Conservation (phyloP, 495 filamentous ascomycete genomes). For the Haplographium delicatum region DNA sequence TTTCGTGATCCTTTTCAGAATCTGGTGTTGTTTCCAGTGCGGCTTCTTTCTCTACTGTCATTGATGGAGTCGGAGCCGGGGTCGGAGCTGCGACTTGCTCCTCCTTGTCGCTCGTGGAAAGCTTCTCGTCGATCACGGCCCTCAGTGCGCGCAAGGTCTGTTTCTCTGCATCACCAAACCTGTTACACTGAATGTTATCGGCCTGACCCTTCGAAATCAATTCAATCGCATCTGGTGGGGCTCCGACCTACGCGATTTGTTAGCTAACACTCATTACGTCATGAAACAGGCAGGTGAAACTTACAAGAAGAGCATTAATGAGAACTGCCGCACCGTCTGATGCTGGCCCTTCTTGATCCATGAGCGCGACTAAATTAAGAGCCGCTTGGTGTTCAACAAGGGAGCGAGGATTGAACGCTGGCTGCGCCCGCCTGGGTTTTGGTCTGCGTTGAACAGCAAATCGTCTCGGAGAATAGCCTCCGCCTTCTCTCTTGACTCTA, state of each 20-base stretch:
- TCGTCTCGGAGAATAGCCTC: slow-evolving; percentile 7
- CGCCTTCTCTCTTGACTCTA: background rate
- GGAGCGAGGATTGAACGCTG: slow-evolving; percentile 4
- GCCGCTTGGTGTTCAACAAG: slow-evolving; percentile 49
- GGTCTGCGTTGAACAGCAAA: slow-evolving; percentile 4
- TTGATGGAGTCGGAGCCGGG: background rate
- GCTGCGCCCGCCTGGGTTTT: slow-evolving; percentile 9
- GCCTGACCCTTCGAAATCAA: slow-evolving; percentile 13
- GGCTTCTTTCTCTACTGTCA: background rate
- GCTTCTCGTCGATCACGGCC: slow-evolving; percentile 25
- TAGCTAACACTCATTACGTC: slow-evolving; percentile 19
- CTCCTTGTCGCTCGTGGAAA: no score
- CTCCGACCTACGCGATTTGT: slow-evolving; percentile 27
- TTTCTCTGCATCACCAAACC: slow-evolving; percentile 27
- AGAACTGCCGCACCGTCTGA: slow-evolving; percentile 31
- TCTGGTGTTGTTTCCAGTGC: no score
- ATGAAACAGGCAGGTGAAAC: slow-evolving; percentile 21
- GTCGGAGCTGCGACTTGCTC: background rate
- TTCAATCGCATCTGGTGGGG: slow-evolving; percentile 24
- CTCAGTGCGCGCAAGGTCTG: slow-evolving; percentile 32
- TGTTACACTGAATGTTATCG: background rate
- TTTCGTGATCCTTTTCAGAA: no score
- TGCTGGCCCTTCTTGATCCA: slow-evolving; percentile 4
- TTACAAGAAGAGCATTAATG: slow-evolving; percentile 39
- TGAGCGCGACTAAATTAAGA: slow-evolving; percentile 48